Base-by-base conservation (phyloP, 805 yeast genomes). In the Metschnikowia kunwiensis region DNA sequence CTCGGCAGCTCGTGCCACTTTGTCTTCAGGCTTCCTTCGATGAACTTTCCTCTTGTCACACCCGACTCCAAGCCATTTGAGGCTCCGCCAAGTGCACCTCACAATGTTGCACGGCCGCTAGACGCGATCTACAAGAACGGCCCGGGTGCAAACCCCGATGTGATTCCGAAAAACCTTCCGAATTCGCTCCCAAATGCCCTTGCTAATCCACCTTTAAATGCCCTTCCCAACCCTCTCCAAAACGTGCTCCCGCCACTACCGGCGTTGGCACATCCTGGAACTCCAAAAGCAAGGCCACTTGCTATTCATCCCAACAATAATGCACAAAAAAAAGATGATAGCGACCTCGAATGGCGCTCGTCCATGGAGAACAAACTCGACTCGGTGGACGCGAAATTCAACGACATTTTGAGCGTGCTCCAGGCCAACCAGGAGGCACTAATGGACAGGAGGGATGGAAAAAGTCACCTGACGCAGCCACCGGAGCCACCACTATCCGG, bases 11-110 rank as follows among this genome's bases (percentile, higher is more conserved):
- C 50, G 29, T 81, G 87, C 49, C 72, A 73, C 20, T 80, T 73
- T 54, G 78, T 77, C 30, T 70, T 72, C 34, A 77, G 73, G 43
- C 61, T 77, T 3, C 79, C 81, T 2, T 55, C 67, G 4, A 33
- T 65, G 10, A 58, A 54, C 34, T 49, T 64, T 16, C 63, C 67
- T 10, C 55, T 37, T 36, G 28, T 32, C 27, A 18, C 34, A 16
- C n/a, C 34, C 7, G 26, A 8, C 12, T 14, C 9, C 10, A 27
- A 30, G 11, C 33, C 41, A 8, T 24, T 32, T 15, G 36, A 19
- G n/a, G n/a, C 18, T 4, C 25, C 11, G 5, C 10, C 7, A 10
- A n/a, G 12, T 14, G n/a, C 27, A 9, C 16, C n/a, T 13, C 14
- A 20, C 6, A 12, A 10, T 4, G 18, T 12, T 10, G 1, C 28